A percentile compares a stretch with the other conserved stretches of the same genome.
phyloP scores from a whole-genome alignment of 176 grass and related monocot genomes.

The Avena insularis region DNA sequence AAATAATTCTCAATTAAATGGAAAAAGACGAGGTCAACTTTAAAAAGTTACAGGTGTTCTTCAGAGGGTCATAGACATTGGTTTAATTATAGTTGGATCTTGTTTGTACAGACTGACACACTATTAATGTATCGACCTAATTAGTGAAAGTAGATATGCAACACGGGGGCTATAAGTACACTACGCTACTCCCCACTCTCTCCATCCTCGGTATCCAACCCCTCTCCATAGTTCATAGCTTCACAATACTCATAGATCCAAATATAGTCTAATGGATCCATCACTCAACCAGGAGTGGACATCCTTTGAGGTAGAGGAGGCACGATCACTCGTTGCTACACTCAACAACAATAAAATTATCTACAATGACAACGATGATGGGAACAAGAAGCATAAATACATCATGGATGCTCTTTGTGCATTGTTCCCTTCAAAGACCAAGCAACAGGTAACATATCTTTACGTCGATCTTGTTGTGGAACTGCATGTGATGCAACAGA shows the following conservation, averaged over 20 bases:
- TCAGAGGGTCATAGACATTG: background rate
- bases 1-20: background rate
- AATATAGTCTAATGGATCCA: constrained; percentile 1
- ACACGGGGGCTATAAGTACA: background rate
- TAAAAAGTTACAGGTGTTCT: background rate
- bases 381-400: background rate
- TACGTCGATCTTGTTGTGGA: constrained; percentile 32
- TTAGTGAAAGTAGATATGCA: background rate
- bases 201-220: background rate
- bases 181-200: background rate
- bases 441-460: constrained; percentile 29
- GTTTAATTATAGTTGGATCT: background rate
- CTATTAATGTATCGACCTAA: background rate
- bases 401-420: constrained; percentile 6
- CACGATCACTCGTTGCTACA: background rate
- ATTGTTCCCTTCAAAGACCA: constrained; percentile 36
- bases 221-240: background rate
- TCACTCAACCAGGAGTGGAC: constrained; percentile 24
- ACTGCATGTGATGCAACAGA: background rate
- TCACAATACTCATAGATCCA: background rate
- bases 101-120: background rate
- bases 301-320: background rate
- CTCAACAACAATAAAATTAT: background rate
- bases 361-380: too few species aligned
- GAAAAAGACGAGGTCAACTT: background rate